These are phyloP conservation scores for Rhizopus stolonifer DNA, from an alignment of 371 early-diverging fungal genomes.

Conservation along the genomic window DNA sequence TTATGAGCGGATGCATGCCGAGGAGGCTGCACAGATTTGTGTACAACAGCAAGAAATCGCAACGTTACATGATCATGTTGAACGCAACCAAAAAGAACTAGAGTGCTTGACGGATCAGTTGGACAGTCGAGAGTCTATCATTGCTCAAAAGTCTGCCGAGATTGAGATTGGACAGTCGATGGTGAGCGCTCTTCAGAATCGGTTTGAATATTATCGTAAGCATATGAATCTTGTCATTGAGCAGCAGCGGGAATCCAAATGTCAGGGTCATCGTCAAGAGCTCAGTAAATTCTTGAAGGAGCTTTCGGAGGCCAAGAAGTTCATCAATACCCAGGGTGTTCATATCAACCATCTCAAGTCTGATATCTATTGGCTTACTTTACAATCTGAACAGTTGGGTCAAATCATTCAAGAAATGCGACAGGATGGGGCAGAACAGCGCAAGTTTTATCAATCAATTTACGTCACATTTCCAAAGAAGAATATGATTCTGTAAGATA, in stretches of 20 bases:
- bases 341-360: constrained; percentile 33
- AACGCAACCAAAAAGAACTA: background rate
- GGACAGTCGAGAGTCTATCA: background rate
- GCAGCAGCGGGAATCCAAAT: background rate
- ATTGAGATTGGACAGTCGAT: constrained; percentile 46
- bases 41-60: background rate
- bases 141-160: background rate
- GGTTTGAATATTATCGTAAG: background rate
- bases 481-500: too few relatives aligned
- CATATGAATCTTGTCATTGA: background rate
- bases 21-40: background rate
- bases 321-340: constrained; percentile 36
- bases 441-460: background rate
- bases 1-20: background rate
- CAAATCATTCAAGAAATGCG: constrained; percentile 1
- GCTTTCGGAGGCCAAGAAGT: constrained; percentile 35
- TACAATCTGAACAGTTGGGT: constrained; percentile 24
- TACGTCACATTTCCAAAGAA: too few relatives aligned
- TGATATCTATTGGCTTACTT: constrained; percentile 38
- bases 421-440: constrained; percentile 1
- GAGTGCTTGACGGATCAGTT: background rate
- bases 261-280: constrained; percentile 5
- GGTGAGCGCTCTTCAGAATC: constrained; percentile 15
- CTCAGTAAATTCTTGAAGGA: constrained; percentile 21
- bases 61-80: background rate